Conservation (phyloP, 495 filamentous ascomycete species). For the Aspergillus coremiiformis region DNA sequence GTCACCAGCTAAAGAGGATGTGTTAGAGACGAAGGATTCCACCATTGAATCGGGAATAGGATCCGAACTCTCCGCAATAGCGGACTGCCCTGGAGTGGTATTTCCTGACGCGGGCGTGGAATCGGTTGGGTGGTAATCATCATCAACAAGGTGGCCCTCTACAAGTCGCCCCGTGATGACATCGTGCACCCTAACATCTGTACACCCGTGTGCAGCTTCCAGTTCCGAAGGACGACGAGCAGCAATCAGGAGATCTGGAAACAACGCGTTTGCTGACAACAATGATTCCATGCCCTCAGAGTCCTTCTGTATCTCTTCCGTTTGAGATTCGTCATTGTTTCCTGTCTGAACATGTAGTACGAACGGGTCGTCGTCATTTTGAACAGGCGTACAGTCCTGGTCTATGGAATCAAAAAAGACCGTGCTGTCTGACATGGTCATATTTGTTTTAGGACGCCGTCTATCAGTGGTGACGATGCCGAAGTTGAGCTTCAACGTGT, state of each 20-base stretch:
- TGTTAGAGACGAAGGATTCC: constrained; percentile 56
- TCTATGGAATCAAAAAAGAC: constrained; percentile 44
- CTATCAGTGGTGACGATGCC: constrained; percentile 94
- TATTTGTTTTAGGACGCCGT: constrained; percentile 49
- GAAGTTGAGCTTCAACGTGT: constrained; percentile 94
- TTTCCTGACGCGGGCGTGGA: constrained; percentile 55
- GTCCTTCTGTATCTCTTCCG: constrained; percentile 2
- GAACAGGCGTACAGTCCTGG: constrained; percentile 17
- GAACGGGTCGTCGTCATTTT: constrained; percentile 28
- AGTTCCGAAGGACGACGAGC: constrained; percentile 38
- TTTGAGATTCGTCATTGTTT: constrained; percentile 12
- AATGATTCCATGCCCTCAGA: constrained; percentile 8
- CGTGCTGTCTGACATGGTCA: constrained; percentile 61
- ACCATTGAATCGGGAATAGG: constrained; percentile 54
- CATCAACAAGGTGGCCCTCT: constrained; percentile 94
- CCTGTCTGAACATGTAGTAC: constrained; percentile 23
- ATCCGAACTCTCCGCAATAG: constrained; percentile 37
- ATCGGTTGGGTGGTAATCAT: constrained; percentile 72
- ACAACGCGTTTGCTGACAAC: constrained; percentile 12
- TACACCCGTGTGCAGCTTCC: constrained; percentile 59
- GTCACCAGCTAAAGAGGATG: constrained; percentile 44
- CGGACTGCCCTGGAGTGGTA: constrained; percentile 28
- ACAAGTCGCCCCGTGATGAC: constrained; percentile 87
- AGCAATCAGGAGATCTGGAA: constrained; percentile 30
- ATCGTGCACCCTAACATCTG: constrained; percentile 78